A percentile compares a stretch with the other conserved stretches of the same genome.
phyloP scores from a whole-genome alignment of 2,329 filamentous ascomycete genomes.

The Botryotinia convoluta region DNA sequence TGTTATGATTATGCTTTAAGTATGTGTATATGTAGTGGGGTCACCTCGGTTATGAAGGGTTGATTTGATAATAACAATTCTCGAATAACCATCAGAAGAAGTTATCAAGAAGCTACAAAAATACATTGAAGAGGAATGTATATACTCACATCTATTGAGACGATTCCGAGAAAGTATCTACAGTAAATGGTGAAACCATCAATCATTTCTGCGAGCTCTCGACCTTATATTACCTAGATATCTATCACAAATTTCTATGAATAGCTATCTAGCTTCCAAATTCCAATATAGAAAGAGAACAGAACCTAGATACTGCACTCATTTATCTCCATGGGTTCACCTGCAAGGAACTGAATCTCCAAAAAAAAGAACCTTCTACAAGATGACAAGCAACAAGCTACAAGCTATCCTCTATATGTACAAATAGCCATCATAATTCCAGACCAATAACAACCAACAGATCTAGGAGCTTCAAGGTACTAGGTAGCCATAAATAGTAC shows the following conservation, averaged over 20 bases:
- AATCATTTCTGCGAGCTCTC: neutral
- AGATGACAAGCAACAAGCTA: neutral
- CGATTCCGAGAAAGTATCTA: neutral
- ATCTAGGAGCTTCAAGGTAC: neutral
- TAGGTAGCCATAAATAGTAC: neutral
- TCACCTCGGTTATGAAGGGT: neutral
- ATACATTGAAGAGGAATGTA: neutral
- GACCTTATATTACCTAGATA: neutral
- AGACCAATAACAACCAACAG: neutral
- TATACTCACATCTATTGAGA: neutral
- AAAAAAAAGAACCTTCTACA: neutral
- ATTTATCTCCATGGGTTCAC: neutral
- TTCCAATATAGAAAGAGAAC: neutral
- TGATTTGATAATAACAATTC: neutral
- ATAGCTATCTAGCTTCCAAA: neutral
- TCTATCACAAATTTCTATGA: neutral
- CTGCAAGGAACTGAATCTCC: slow-evolving; percentile 13
- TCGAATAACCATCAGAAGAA: neutral
- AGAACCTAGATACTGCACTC: neutral
- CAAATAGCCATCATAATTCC: neutral
- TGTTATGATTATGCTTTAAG: neutral
- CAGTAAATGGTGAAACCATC: neutral
- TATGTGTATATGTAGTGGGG: neutral
- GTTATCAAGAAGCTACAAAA: neutral
- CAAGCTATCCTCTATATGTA: too few relatives aligned